A percentile compares a stretch with the other conserved stretches of the same genome.
Conservation (phyloP, 1,139 yeast genomes). For the Fermentozyma sake region DNA sequence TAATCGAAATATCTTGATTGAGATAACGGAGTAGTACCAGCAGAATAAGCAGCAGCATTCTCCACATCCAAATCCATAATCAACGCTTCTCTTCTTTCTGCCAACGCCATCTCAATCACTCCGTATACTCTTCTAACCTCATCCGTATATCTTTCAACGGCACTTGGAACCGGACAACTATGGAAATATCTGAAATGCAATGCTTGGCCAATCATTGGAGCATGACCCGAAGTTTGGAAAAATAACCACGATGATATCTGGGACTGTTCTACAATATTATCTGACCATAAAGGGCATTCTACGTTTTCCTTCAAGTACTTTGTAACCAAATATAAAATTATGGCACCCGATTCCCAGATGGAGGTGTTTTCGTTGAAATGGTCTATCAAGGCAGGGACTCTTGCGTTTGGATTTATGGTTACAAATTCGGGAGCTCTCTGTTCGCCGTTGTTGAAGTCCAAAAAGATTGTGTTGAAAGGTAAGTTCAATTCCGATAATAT, state of each 20-base stretch:
- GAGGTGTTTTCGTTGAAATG: slow-evolving; percentile 76
- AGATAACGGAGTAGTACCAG: slow-evolving; percentile 83
- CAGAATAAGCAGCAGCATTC: slow-evolving; percentile 81
- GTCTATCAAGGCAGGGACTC: slow-evolving; percentile 92
- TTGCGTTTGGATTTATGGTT: slow-evolving; percentile 86
- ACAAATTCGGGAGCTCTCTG: slow-evolving; percentile 93
- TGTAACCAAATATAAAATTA: slow-evolving; percentile 70
- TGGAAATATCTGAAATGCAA: slow-evolving; percentile 91
- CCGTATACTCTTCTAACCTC: slow-evolving; percentile 94
- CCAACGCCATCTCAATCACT: slow-evolving; percentile 91
- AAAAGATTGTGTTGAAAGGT: slow-evolving; percentile 74
- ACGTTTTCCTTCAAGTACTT: slow-evolving; percentile 67
- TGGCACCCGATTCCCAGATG: slow-evolving; percentile 94
- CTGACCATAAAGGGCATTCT: slow-evolving; percentile 76
- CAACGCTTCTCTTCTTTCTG: slow-evolving; percentile 86
- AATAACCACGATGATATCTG: slow-evolving; percentile 87
- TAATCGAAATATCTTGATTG: slow-evolving; percentile 86
- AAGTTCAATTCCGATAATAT: slow-evolving; percentile 79
- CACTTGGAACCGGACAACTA: slow-evolving; percentile 79
- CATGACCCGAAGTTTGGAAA: slow-evolving; percentile 94
- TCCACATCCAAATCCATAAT: slow-evolving; percentile 89
- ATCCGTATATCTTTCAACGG: slow-evolving; percentile 86
- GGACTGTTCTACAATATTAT: slow-evolving; percentile 75
- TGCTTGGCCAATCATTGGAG: slow-evolving; percentile 98
- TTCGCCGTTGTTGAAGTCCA: slow-evolving; percentile 87